Evolutionary conservation across 2,329 filamentous ascomycete genomes (phyloP), one percentile per base, ranked within the genome.

Genomic region (Trichoderma sp.): DNA sequence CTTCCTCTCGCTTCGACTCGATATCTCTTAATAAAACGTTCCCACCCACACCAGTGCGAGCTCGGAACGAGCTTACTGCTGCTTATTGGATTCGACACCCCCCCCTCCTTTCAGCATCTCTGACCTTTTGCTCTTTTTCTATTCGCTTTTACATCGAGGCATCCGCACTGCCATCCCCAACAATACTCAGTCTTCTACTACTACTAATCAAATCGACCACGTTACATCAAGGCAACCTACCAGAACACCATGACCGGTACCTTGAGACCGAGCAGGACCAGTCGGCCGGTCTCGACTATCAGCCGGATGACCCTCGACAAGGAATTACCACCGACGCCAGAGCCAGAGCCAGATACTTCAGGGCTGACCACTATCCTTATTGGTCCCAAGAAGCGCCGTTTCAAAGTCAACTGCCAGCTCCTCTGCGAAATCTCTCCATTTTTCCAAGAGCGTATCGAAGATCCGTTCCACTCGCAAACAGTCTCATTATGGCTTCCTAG

Each of bases 371-470:
- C 76, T 7, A 73, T 84, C 37, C 76, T 83, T 63, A 78, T 84
- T 68, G 82, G 82, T 4, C 75, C 79, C 48, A 78, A 79, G 52
- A 75, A 81, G 67, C 74, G 76, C 10, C 76, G 78, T 64, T 84
- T 84, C 73, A 74, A 73, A 52, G 75, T 84, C 67, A 80, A 83
- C 74, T 78, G 78, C 70, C 78, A 78, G 48, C 80, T 84, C 13
- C 78, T 87, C 25, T 83, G 80, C 72, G 77, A 79, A 45, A 78
- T 78, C 27, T 84, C 83, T 29, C 71, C 77, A 45, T 86, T 84
- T 73, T 86, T 87, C 76, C 75, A 78, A 22, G 78, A 83, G 42
- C 79, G 80, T 68, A 76, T 85, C 71, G 79, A 82, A 12, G 78
- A 79, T 48, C 69, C 72, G 15, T 64, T 67, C 37, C 72, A 74